Conservation (phyloP, 2,329 filamentous ascomycete species). For the Nectriaceae sp. region DNA sequence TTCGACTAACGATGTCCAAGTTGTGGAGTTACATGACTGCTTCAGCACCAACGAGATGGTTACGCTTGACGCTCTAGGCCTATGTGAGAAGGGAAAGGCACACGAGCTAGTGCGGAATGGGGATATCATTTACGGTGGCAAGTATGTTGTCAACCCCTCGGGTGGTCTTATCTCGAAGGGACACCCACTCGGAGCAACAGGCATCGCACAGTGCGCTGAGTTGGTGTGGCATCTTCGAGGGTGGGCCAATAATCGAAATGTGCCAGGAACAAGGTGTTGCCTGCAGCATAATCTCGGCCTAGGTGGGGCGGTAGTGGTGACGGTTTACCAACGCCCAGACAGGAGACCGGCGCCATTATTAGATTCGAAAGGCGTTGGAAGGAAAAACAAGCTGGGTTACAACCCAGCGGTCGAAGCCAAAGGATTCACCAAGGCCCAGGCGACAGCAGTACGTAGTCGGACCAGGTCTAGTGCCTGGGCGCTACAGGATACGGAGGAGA, state of each 20-base stretch:
- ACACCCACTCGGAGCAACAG: slow-evolving; percentile 32
- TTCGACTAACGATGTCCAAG: slow-evolving; percentile 17
- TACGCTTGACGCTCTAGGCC: slow-evolving; percentile 25
- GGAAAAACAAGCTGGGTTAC: slow-evolving; percentile 7
- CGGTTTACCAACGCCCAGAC: slow-evolving; percentile 27
- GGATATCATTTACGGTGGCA: slow-evolving; percentile 9
- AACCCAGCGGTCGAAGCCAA: slow-evolving; percentile 11
- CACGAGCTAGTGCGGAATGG: slow-evolving; percentile 9
- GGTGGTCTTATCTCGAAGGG: slow-evolving; percentile 34
- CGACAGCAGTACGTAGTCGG: no score
- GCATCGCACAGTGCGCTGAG: slow-evolving; percentile 32
- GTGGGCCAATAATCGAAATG: slow-evolving; percentile 30
- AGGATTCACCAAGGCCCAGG: not conserved
- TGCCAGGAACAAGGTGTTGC: slow-evolving; percentile 12
- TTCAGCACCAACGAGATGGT: slow-evolving; percentile 31
- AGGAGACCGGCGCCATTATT: slow-evolving; percentile 5
- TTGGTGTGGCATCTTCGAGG: slow-evolving; percentile 33
- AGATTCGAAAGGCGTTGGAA: slow-evolving; percentile 1
- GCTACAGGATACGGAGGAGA: no score
- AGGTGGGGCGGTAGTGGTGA: slow-evolving; percentile 29
- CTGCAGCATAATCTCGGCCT: slow-evolving; percentile 33
- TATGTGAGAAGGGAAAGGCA: slow-evolving; percentile 21
- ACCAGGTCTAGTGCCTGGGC: no score
- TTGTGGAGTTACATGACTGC: slow-evolving; percentile 33
- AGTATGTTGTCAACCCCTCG: slow-evolving; percentile 28